Base-by-base conservation (phyloP, 2,329 filamentous ascomycete species). In the Catunica adiposa region DNA sequence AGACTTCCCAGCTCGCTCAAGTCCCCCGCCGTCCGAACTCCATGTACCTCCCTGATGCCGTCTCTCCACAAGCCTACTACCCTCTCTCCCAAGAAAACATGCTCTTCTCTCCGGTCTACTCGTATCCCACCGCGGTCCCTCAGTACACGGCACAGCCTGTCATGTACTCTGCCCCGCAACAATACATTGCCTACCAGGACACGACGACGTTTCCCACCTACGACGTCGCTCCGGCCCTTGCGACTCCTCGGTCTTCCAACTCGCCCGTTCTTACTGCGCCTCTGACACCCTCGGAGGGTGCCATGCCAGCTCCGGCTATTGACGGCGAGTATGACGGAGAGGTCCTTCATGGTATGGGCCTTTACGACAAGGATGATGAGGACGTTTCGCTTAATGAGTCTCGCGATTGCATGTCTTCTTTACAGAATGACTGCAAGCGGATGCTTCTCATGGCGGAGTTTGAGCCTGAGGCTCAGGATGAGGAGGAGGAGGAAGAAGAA, bases 371-470 rank as follows among this genome's bases (percentile, higher is more conserved):
- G 3, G 84, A 84, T 0, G 82, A 82, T 56, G 68, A 70, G 20
- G 74, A 77, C 56, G 69, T 73, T 29, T 69, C 73, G 53, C 65
- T 77, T 55, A 69, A 79, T 66, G 73, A 77, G 68, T 74, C 80
- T 67, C 66, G 73, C 52, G 73, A 73, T 3, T 76, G 75, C 25
- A 72, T 78, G 56, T 74, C 72, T 37, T 73, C 74, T 25, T 66
- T 85, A 17, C 67, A 81, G 50, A 75, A 76, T 23, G 69, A 76
- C 6, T 84, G 85, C 57, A 86, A 87, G 66, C 86, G 86, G 66
- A 70, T 90, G 61, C 90, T 89, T 65, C 71, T 92, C 2, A 86
- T 90, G 67, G 85, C 89, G 65, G 85, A 84, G 0, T 90, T 76
- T 84, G 83, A 79, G 66, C 85, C 75, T 17, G 83, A 82, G 8